A percentile compares a stretch with the other conserved stretches of the same genome.
Evolutionary conservation across 1,284 basidiomycete species (phyloP).

Genomic region (Tausonia pullulans): DNA sequence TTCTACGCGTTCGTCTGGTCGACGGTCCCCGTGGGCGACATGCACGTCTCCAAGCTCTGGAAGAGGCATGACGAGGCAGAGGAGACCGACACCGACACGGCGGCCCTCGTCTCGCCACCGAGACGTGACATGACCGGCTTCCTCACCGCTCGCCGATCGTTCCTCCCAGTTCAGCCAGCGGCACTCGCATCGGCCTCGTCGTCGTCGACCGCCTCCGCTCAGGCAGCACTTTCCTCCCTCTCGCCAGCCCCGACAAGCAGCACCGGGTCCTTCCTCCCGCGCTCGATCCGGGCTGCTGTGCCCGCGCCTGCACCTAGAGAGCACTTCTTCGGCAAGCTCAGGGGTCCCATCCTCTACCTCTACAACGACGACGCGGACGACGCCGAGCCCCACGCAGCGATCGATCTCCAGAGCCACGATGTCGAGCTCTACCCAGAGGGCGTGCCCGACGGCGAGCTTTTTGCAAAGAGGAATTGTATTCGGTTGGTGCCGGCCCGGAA

Average conservation of each 20-base stretch:
- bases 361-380: slow-evolving; percentile 81
- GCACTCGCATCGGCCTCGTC: background rate
- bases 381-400: slow-evolving; percentile 65
- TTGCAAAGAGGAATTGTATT: slow-evolving; percentile 75
- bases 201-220: background rate
- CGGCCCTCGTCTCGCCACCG: too few relatives aligned
- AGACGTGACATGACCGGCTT: too few relatives aligned
- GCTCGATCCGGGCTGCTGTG: too few relatives aligned
- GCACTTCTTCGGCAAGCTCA: slow-evolving; percentile 77
- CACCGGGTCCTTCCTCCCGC: slow-evolving; percentile 8
- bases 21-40: background rate
- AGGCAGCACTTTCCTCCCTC: background rate
- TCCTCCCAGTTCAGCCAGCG: background rate
- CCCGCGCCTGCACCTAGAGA: slow-evolving; percentile 34
- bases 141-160: background rate
- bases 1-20: too few relatives aligned
- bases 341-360: slow-evolving; percentile 75
- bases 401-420: slow-evolving; percentile 60
- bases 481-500: slow-evolving; percentile 50
- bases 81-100: background rate
- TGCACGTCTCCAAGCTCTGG: background rate
- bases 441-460: slow-evolving; percentile 69
- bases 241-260: background rate
- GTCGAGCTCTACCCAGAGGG: slow-evolving; percentile 43
- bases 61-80: background rate